Percentiles rank a stretch among this genome's conserved stretches.
Evolutionary conservation across 2,329 filamentous ascomycete species (phyloP).

Genomic region (Fusarium circinatum): DNA sequence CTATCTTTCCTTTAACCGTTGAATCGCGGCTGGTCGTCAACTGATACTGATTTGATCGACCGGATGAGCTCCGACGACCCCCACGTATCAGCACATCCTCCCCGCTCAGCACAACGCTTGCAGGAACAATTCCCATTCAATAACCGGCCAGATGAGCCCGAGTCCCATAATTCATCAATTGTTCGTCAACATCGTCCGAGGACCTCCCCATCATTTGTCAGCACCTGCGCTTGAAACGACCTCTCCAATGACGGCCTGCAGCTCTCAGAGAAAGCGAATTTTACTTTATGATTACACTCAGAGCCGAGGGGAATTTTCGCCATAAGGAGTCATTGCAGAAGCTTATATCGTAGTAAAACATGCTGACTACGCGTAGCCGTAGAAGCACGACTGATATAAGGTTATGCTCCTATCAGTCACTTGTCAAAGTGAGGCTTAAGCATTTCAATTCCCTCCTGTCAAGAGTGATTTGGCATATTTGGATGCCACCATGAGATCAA

Average conservation of each 20-base stretch:
- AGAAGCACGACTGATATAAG: neutral
- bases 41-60: neutral
- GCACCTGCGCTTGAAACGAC: neutral
- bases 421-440: neutral
- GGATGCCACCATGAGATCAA: neutral
- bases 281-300: too few relatives aligned
- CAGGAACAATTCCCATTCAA: neutral
- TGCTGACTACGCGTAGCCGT: neutral
- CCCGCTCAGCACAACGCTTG: neutral
- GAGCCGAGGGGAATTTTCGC: too few relatives aligned
- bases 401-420: neutral
- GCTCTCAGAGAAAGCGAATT: neutral
- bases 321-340: neutral
- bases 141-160: neutral
- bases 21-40: neutral
- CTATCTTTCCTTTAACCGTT: neutral
- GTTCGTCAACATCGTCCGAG: neutral
- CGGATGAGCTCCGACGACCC: neutral
- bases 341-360: neutral
- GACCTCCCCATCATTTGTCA: neutral
- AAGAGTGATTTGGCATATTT: neutral
- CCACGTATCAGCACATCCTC: neutral
- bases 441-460: neutral
- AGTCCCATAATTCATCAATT: neutral
- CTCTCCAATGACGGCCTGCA: neutral